phyloP scores from a whole-genome alignment of 345 rosid genomes.

The Cochlearia excelsa region DNA sequence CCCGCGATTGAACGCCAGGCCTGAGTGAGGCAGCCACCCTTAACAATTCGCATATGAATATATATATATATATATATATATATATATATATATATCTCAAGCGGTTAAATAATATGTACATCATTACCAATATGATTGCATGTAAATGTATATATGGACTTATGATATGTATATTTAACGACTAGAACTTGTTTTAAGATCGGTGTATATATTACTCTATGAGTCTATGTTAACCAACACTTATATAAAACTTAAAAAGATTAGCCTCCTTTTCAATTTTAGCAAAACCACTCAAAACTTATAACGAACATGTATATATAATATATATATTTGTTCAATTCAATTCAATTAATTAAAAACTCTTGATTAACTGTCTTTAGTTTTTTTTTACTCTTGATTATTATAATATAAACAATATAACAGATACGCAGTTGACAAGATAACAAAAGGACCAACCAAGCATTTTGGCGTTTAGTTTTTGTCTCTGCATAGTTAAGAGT shows the following conservation, averaged over 20 bases:
- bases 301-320: too few species aligned
- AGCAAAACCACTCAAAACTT: slow-evolving; percentile 11
- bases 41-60: too few species aligned
- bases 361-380: too few species aligned
- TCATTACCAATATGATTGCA: not conserved
- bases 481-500: slow-evolving; percentile 23
- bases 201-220: too few species aligned
- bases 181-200: too few species aligned
- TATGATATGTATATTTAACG: not conserved
- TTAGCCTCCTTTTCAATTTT: slow-evolving; percentile 19
- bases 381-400: not conserved
- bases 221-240: not conserved
- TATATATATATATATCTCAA: too few species aligned
- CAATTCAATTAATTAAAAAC: not conserved
- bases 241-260: slow-evolving; percentile 10
- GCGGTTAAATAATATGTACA: too few species aligned
- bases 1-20: too few species aligned
- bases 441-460: slow-evolving; percentile 28
- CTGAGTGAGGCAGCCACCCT: too few species aligned
- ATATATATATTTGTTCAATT: slow-evolving; percentile 5
- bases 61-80: too few species aligned
- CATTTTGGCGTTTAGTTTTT: slow-evolving; percentile 38
- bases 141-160: not conserved
- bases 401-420: slow-evolving; percentile 8
- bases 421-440: slow-evolving; percentile 35